These are phyloP conservation scores for Gymnopilus dilepis DNA, from an alignment of 768 basidiomycete genomes.

Conservation along the genomic window DNA sequence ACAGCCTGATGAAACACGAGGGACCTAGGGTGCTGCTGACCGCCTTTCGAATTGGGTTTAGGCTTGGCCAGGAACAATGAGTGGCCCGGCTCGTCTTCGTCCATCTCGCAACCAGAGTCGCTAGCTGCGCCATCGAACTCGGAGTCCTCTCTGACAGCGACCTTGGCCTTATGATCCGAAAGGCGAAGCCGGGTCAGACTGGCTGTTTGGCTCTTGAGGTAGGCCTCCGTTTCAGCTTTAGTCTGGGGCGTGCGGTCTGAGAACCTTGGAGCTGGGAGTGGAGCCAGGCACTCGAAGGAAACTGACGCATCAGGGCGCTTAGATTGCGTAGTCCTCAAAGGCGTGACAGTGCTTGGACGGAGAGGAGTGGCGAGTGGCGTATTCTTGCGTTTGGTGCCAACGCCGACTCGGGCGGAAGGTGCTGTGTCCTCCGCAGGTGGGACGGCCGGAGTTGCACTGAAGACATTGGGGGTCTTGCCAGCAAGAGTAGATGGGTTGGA, in stretches of 20 bases:
- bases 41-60: slow-evolving; percentile 28
- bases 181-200: slow-evolving; percentile 67
- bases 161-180: slow-evolving; percentile 55
- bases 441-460: slow-evolving; percentile 17
- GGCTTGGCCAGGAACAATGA: slow-evolving; percentile 38
- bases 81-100: slow-evolving; percentile 43
- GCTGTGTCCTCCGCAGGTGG: slow-evolving; percentile 26
- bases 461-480: slow-evolving; percentile 34
- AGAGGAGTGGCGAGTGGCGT: slow-evolving; percentile 60
- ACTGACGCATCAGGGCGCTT: slow-evolving; percentile 39
- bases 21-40: slow-evolving; percentile 18
- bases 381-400: slow-evolving; percentile 74
- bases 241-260: slow-evolving; percentile 52
- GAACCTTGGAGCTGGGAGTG: slow-evolving; percentile 59
- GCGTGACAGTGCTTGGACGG: slow-evolving; percentile 51
- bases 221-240: slow-evolving; percentile 58
- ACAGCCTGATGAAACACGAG: slow-evolving; percentile 25
- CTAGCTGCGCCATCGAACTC: slow-evolving; percentile 41
- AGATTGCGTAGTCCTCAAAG: slow-evolving; percentile 51
- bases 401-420: slow-evolving; percentile 39
- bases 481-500: slow-evolving; percentile 49
- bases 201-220: slow-evolving; percentile 59
- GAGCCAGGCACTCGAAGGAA: slow-evolving; percentile 60
- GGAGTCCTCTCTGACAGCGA: slow-evolving; percentile 46
- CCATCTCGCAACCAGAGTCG: slow-evolving; percentile 59